phyloP scores from a whole-genome alignment of 768 basidiomycete genomes.

The Leucocoprinus birnbaumii region DNA sequence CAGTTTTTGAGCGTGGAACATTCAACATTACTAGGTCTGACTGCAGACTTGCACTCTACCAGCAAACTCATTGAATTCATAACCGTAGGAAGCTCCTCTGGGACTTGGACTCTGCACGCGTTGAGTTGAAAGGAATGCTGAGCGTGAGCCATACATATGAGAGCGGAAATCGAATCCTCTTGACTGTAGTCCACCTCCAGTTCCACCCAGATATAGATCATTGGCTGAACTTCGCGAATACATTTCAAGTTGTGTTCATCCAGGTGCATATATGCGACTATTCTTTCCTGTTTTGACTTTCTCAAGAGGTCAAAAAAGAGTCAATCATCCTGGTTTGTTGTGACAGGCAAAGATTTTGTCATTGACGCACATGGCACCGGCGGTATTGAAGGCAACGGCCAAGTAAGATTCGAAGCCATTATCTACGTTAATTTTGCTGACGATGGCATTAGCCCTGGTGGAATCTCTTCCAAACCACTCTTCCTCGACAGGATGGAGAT shows the following conservation, averaged over 20 bases:
- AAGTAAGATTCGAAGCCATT: slow-evolving; percentile 25
- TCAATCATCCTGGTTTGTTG: slow-evolving; percentile 64
- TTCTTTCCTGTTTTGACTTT: not conserved
- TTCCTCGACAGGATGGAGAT: slow-evolving; percentile 48
- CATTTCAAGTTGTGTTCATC: slow-evolving; percentile 60
- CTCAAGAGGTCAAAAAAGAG: slow-evolving; percentile 26
- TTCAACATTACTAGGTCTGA: slow-evolving; percentile 51
- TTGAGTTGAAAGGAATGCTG: slow-evolving; percentile 43
- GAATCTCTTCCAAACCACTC: slow-evolving; percentile 43
- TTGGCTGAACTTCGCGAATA: slow-evolving; percentile 53
- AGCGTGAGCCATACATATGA: slow-evolving; percentile 27
- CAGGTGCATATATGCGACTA: slow-evolving; percentile 33
- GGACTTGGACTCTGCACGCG: slow-evolving; percentile 39
- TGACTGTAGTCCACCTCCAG: slow-evolving; percentile 23
- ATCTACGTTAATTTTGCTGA: not conserved
- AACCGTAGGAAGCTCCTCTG: slow-evolving; percentile 48
- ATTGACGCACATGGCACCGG: slow-evolving; percentile 55
- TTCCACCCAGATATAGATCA: slow-evolving; percentile 52
- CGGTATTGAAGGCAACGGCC: slow-evolving; percentile 59
- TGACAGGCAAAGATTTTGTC: slow-evolving; percentile 52
- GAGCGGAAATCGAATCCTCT: not conserved
- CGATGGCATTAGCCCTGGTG: slow-evolving; percentile 43
- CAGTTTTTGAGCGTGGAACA: slow-evolving; percentile 38
- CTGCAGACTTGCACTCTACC: not conserved
- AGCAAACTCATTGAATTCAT: not conserved